A percentile compares a stretch with the other conserved stretches of the same genome.
These are phyloP conservation scores for Ambrosia trifida DNA, from an alignment of 129 eudicot species.

Conservation along the genomic window DNA sequence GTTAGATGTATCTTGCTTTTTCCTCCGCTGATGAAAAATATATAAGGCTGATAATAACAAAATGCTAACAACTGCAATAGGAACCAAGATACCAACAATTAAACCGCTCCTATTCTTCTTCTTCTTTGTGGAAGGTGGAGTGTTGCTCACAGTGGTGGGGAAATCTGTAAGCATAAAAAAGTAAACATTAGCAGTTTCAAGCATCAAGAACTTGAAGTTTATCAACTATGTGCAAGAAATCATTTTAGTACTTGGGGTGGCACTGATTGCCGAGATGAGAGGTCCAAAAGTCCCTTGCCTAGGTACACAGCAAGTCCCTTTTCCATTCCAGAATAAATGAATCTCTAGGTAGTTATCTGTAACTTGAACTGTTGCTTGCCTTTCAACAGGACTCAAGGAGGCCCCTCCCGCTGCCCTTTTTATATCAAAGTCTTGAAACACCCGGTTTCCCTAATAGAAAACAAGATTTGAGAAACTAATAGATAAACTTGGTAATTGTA, in stretches of 20 bases:
- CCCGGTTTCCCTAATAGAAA: constrained; percentile 54
- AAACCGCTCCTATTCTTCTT: constrained; percentile 42
- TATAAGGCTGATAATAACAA: constrained; percentile 37
- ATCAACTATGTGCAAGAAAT: neutral
- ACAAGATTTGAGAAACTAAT: constrained; percentile 4
- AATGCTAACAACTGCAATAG: constrained; percentile 42
- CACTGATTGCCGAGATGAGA: constrained; percentile 79
- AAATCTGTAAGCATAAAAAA: constrained; percentile 43
- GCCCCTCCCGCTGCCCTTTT: constrained; percentile 58
- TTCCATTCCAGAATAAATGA: constrained; percentile 93
- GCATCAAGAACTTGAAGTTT: neutral
- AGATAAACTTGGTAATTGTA: too few species aligned
- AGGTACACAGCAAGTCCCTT: constrained; percentile 94
- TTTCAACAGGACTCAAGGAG: constrained; percentile 55
- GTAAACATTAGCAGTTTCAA: constrained; percentile 7
- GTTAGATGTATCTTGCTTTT: constrained; percentile 35
- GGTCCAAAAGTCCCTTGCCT: constrained; percentile 78
- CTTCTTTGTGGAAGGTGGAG: constrained; percentile 49
- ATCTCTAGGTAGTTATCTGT: constrained; percentile 69
- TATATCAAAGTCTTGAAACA: constrained; percentile 66
- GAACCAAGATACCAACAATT: constrained; percentile 61
- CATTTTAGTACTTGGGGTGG: constrained; percentile 59
- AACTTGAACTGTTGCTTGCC: constrained; percentile 44
- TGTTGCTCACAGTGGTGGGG: constrained; percentile 49
- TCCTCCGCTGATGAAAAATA: constrained; percentile 47